phyloP scores from a whole-genome alignment of 352 stramenopile genomes.

The Phytophthora cryptogea region DNA sequence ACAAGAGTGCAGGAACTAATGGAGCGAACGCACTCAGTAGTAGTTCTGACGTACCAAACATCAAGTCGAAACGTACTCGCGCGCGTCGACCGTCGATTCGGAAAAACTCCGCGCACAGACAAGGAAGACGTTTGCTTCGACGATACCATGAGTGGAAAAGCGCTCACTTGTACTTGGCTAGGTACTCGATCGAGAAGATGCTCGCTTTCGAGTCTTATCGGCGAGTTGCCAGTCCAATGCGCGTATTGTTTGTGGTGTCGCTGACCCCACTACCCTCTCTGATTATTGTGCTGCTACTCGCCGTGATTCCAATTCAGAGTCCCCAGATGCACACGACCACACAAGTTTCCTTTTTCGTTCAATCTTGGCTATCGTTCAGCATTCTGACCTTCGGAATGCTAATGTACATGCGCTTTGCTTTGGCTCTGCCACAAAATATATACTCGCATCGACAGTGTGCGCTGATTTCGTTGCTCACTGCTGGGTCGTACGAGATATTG shows the following conservation, averaged over 20 bases:
- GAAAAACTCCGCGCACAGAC: neutral
- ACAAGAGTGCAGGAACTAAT: too few species aligned
- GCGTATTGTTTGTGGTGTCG: slow-evolving; percentile 9
- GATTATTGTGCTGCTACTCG: slow-evolving; percentile 1
- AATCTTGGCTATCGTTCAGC: slow-evolving; percentile 14
- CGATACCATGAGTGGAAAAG: slow-evolving; percentile 24
- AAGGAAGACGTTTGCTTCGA: slow-evolving; percentile 1
- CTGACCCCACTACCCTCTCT: slow-evolving; percentile 13
- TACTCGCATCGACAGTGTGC: slow-evolving; percentile 11
- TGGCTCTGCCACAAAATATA: slow-evolving; percentile 9
- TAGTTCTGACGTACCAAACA: too few species aligned
- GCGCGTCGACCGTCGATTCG: neutral
- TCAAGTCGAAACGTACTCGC: neutral
- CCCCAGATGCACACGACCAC: neutral
- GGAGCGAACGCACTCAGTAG: too few species aligned
- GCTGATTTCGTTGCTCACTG: slow-evolving; percentile 11
- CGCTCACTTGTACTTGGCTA: slow-evolving; percentile 32
- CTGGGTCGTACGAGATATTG: slow-evolving; percentile 9
- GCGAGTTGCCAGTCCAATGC: neutral
- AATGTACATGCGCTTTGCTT: slow-evolving; percentile 10
- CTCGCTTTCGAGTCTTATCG: slow-evolving; percentile 28
- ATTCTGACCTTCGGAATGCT: slow-evolving; percentile 7
- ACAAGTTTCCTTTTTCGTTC: slow-evolving; percentile 8
- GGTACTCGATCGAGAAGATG: slow-evolving; percentile 39
- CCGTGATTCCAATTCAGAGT: slow-evolving; percentile 10